These are phyloP conservation scores for Penicillium canescens DNA, from an alignment of 495 filamentous ascomycete species.

Conservation along the genomic window DNA sequence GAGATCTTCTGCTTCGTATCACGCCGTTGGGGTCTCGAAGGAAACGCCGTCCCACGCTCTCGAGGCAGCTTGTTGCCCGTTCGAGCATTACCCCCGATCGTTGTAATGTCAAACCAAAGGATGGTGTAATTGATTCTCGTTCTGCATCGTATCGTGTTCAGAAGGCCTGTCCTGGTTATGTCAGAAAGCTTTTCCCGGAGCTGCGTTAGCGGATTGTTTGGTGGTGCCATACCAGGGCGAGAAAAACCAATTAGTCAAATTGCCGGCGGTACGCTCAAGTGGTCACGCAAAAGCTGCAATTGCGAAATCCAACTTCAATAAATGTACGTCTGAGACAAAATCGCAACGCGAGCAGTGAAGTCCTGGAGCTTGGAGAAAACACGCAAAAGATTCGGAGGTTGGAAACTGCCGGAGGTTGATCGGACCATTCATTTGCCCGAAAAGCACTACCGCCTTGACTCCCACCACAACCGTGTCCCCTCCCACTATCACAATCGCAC, in stretches of 20 bases:
- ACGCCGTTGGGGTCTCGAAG: conserved; percentile 56
- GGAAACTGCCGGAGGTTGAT: conserved; percentile 30
- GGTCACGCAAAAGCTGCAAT: not conserved
- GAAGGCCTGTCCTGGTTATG: not conserved
- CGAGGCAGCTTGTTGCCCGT: conserved; percentile 74
- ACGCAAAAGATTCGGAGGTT: conserved; percentile 27
- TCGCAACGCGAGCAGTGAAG: not conserved
- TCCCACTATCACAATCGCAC: conserved; percentile 12
- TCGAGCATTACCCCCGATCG: conserved; percentile 75
- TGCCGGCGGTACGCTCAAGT: not conserved
- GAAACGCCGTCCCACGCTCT: conserved; percentile 71
- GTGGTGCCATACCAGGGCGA: conserved; percentile 7
- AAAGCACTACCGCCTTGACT: conserved; percentile 33
- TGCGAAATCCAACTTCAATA: not conserved
- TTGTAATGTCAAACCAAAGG: conserved; percentile 38
- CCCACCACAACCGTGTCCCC: conserved; percentile 24
- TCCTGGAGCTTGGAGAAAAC: conserved; percentile 2
- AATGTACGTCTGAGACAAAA: not conserved
- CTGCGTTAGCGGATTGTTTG: not conserved
- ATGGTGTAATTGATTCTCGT: conserved; percentile 20
- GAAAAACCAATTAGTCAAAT: not conserved
- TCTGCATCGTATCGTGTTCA: conserved; percentile 31
- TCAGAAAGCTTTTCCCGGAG: conserved; percentile 8
- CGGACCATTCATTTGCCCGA: conserved; percentile 43
- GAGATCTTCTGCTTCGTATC: conserved; percentile 56